Evolutionary conservation across 108 stramenopile genomes (phyloP), one percentile per base, ranked within the genome.

Genomic region (Cyclostephanos tholiformis): DNA sequence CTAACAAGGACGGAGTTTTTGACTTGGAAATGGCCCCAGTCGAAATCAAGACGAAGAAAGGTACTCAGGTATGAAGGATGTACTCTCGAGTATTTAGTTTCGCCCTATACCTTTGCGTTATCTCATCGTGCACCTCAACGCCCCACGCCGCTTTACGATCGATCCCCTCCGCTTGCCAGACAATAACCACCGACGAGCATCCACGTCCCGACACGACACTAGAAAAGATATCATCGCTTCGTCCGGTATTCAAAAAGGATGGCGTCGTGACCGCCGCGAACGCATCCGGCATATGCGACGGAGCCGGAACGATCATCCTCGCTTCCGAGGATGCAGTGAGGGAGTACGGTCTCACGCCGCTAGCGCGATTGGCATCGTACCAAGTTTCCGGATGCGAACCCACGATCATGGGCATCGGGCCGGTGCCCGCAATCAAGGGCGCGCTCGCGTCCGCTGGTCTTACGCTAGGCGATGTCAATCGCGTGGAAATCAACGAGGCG

Each of bases 401-500:
- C 10, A 84, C 82, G 14, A 88, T 96, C 51, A 99, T 99, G 98
- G 98, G 98, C 0, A 95, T 97, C 69, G 98, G 98, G 3, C 98
- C 98, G 2, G 94, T 94, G 11, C 88, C 88, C 10, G 98, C 99
- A 51, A 97, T 99, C 68, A 89, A 82, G 52, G 75, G 88, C 55
- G 97, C 96, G 10, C 72, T 99, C 63, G 29, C 66, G 26, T 85
- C 76, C 26, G 91, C 96, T n/a, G 88, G 88, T 25, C 69, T 97
- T 63, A 82, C 87, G 3, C 44, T 98, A 25, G 76, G 82, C n/a
- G 95, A 99, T 81, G 95, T 98, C 39, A 98, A 99, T 78, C 83
- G 97, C 19, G 38, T 98, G 2, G 99, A 99, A 89, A 94, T 99
- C 84, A 99, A 99, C 74, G 99, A 99, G 86, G 99, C 99, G 22